Evolutionary conservation across 202 grass and related monocot species (phyloP).

Genomic region (Panicum hallii): DNA sequence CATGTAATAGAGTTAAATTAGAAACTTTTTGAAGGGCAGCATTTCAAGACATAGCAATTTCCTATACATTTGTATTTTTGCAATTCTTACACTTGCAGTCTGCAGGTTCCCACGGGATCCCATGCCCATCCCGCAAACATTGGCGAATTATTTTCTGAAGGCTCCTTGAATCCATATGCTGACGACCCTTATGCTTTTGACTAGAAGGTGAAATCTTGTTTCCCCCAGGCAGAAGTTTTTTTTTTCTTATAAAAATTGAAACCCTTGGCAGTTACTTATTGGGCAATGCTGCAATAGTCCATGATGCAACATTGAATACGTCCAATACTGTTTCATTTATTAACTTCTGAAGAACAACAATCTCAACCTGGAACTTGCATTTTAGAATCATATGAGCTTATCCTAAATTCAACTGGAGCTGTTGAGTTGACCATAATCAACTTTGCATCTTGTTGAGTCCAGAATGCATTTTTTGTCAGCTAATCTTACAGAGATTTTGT

Average conservation of each 20-base stretch:
- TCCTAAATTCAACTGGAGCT: constrained; percentile 25
- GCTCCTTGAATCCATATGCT: constrained; percentile 94
- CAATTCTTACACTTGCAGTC: constrained; percentile 30
- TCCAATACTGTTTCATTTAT: constrained; percentile 13
- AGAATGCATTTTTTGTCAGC: not conserved
- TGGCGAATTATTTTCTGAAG: constrained; percentile 93
- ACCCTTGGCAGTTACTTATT: constrained; percentile 4
- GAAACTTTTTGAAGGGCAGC: constrained; percentile 15
- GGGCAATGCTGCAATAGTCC: not conserved
- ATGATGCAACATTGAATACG: not conserved
- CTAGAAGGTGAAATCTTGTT: constrained; percentile 66
- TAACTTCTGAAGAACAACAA: constrained; percentile 24
- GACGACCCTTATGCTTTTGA: constrained; percentile 96
- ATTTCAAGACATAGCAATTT: constrained; percentile 12
- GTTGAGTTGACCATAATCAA: not conserved
- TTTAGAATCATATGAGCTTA: constrained; percentile 21
- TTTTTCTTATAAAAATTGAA: not conserved
- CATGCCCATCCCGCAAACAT: constrained; percentile 69
- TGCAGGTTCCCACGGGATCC: constrained; percentile 64
- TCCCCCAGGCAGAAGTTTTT: not conserved
- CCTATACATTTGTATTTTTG: not conserved
- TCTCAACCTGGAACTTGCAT: constrained; percentile 42
- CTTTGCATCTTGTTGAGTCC: not conserved
- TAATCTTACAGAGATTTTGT: not conserved
- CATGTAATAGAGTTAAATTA: constrained; percentile 10